A percentile compares a stretch with the other conserved stretches of the same genome.
phyloP scores from a whole-genome alignment of 2,329 filamentous ascomycete genomes.

The Monosporascus sp. region DNA sequence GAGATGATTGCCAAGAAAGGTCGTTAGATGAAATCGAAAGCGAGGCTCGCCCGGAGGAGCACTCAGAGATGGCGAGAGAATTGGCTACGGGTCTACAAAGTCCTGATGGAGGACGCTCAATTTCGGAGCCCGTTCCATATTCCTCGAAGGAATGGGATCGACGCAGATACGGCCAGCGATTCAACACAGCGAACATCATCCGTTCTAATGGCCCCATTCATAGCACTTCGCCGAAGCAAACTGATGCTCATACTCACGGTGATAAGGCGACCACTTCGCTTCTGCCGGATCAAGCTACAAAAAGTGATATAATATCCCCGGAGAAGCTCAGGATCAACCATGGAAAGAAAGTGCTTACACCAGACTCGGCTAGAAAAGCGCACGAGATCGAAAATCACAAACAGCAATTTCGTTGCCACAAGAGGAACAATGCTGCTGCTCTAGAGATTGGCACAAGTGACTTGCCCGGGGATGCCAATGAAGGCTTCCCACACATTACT shows the following conservation, averaged over 20 bases:
- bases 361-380: slow-evolving; percentile 1
- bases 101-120: slow-evolving; percentile 6
- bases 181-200: neutral
- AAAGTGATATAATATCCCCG: neutral
- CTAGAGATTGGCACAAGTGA: slow-evolving; percentile 21
- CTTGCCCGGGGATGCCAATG: slow-evolving; percentile 17
- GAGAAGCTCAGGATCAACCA: neutral
- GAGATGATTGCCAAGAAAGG: slow-evolving; percentile 18
- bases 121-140: slow-evolving; percentile 9
- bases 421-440: slow-evolving; percentile 18
- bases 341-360: neutral
- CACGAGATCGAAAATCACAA: neutral
- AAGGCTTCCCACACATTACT: slow-evolving; percentile 20
- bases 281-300: neutral
- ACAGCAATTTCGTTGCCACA: slow-evolving; percentile 17
- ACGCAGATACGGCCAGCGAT: neutral
- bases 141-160: neutral
- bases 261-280: neutral
- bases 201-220: neutral
- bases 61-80: neutral
- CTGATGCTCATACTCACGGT: neutral
- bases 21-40: slow-evolving; percentile 4
- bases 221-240: neutral
- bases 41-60: neutral
- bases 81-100: neutral